A percentile compares a stretch with the other conserved stretches of the same genome.
Evolutionary conservation across 2,329 filamentous ascomycete species (phyloP).

Genomic region (Macroventuria anomochaeta): DNA sequence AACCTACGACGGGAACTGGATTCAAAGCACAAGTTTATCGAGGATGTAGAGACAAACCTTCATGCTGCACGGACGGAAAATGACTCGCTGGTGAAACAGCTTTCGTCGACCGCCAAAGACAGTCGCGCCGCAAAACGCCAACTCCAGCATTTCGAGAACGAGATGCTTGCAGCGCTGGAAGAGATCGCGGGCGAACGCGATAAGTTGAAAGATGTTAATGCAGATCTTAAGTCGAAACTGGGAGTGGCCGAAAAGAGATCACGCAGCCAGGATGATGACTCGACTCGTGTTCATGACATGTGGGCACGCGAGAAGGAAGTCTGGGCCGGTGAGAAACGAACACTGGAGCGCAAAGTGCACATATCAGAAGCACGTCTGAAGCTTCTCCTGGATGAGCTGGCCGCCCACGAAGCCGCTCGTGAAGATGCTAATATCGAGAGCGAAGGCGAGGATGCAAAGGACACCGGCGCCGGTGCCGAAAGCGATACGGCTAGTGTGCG

Average conservation of each 20-base stretch:
- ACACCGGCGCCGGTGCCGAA: conserved; percentile 61
- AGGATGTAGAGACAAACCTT: conserved; percentile 78
- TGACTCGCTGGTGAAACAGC: conserved; percentile 69
- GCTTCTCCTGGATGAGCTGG: conserved; percentile 82
- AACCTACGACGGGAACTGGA: conserved; percentile 87
- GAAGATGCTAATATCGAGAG: conserved; percentile 56
- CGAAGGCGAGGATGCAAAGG: conserved; percentile 67
- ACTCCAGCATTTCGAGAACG: conserved; percentile 83
- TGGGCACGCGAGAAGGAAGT: conserved; percentile 84
- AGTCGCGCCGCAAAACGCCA: conserved; percentile 82
- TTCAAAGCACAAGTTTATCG: conserved; percentile 84
- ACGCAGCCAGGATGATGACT: conserved; percentile 81
- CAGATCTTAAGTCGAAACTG: conserved; percentile 77
- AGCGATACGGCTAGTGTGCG: conserved; percentile 75
- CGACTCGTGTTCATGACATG: conserved; percentile 75
- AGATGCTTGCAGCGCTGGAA: conserved; percentile 82
- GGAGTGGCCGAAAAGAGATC: conserved; percentile 80
- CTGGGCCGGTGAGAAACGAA: conserved; percentile 85
- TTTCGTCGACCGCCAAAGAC: conserved; percentile 74
- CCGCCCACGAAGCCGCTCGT: conserved; percentile 65
- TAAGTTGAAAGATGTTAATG: conserved; percentile 73
- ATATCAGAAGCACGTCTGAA: conserved; percentile 89
- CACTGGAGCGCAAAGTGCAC: conserved; percentile 83
- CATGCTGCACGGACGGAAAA: conserved; percentile 76
- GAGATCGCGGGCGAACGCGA: conserved; percentile 87